Evolutionary conservation across 164 flowering plant species (phyloP).

Genomic region (Tinospora cordifolia): DNA sequence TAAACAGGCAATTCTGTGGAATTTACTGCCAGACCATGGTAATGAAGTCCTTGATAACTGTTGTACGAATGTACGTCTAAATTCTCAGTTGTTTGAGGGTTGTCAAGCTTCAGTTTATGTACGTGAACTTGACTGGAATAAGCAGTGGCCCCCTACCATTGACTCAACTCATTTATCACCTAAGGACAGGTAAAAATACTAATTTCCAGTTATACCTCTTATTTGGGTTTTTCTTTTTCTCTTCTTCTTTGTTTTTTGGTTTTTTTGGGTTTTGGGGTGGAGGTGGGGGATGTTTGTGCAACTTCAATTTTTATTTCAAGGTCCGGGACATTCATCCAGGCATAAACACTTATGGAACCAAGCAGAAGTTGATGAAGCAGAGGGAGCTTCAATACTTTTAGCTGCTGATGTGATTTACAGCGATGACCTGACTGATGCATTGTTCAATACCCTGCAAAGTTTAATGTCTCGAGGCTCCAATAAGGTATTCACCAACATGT

Average conservation of each 20-base stretch:
- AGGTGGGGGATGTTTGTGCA: background rate
- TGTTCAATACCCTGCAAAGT: conserved; percentile 47
- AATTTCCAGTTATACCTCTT: background rate
- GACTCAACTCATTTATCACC: conserved; percentile 14
- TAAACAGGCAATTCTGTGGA: conserved; percentile 7
- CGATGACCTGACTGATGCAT: conserved; percentile 71
- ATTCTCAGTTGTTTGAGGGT: conserved; percentile 33
- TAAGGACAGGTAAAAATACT: conserved; percentile 30
- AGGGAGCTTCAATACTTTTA: conserved; percentile 58
- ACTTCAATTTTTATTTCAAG: background rate
- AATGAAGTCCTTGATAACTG: conserved; percentile 68
- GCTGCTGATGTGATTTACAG: conserved; percentile 96
- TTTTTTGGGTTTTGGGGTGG: no score
- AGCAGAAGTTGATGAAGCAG: conserved; percentile 54
- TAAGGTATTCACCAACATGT: conserved; percentile 41
- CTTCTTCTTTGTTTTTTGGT: no score
- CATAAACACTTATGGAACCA: conserved; percentile 49
- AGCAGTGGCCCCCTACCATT: conserved; percentile 60
- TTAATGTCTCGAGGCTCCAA: conserved; percentile 53
- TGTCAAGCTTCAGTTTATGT: conserved; percentile 44
- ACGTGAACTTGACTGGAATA: conserved; percentile 79
- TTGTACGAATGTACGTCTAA: conserved; percentile 51
- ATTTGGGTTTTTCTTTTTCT: background rate
- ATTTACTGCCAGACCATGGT: conserved; percentile 46
- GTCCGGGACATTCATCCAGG: conserved; percentile 10